Conservation (phyloP, 176 grass and related monocot species). For the Eleusine indica region DNA sequence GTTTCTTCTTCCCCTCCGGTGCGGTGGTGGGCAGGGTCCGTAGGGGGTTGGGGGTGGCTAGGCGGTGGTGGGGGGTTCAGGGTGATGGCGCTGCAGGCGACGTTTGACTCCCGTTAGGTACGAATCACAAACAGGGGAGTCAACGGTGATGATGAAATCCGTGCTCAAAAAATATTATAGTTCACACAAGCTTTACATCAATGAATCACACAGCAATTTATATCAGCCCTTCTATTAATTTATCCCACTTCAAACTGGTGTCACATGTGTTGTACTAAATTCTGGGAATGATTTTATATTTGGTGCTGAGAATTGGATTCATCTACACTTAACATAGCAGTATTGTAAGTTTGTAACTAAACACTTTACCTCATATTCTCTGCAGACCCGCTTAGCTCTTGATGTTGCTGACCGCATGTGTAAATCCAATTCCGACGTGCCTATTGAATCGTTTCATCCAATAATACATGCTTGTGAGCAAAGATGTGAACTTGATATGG, state of each 20-base stretch:
- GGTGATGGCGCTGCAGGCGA: too few relatives aligned
- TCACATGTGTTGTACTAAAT: constrained; percentile 17
- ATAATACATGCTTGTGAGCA: constrained; percentile 83
- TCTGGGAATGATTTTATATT: constrained; percentile 1
- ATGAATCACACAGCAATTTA: not conserved
- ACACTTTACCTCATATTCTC: constrained; percentile 32
- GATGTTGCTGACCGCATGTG: constrained; percentile 68
- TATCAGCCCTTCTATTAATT: constrained; percentile 1
- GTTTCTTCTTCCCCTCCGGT: too few relatives aligned
- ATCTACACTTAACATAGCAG: constrained; percentile 11
- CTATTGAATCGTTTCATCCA: constrained; percentile 70
- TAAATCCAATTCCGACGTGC: constrained; percentile 59
- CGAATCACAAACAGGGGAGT: too few relatives aligned
- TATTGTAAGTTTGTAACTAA: constrained; percentile 31
- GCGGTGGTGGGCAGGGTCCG: too few relatives aligned
- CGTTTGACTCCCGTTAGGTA: too few relatives aligned
- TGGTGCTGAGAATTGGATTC: not conserved
- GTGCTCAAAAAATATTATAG: not conserved
- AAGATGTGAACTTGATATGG: constrained; percentile 77
- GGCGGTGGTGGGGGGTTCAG: too few relatives aligned
- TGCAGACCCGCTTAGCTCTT: constrained; percentile 79
- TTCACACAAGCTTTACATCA: constrained; percentile 12
- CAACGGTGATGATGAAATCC: too few relatives aligned
- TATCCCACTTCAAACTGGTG: constrained; percentile 22
- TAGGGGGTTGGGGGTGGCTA: too few relatives aligned